phyloP scores from a whole-genome alignment of 352 stramenopile genomes.

The Globisporangium spiculum region DNA sequence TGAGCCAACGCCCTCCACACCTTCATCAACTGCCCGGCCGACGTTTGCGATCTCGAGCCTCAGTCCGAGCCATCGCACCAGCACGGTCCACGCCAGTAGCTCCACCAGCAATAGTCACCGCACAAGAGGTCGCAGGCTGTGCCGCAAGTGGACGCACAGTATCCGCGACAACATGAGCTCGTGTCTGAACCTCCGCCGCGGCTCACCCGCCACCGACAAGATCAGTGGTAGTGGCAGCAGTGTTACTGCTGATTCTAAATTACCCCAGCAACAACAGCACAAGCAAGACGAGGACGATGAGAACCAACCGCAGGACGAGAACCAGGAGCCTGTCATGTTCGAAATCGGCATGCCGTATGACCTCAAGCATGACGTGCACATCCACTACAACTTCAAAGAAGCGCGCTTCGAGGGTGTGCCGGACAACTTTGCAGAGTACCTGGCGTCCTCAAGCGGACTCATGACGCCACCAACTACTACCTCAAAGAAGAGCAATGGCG shows the following conservation, averaged over 20 bases:
- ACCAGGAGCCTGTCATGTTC: constrained; percentile 25
- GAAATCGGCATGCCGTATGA: constrained; percentile 77
- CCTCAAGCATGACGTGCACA: constrained; percentile 81
- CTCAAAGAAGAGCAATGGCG: not conserved
- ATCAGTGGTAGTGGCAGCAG: not conserved
- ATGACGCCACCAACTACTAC: constrained; percentile 3
- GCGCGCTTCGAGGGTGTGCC: constrained; percentile 85
- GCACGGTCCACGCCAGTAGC: not conserved
- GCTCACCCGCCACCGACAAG: not conserved
- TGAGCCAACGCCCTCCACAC: not conserved
- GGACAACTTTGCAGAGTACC: constrained; percentile 74
- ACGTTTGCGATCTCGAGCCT: constrained; percentile 17
- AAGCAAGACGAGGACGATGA: not conserved
- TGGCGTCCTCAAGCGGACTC: constrained; percentile 29
- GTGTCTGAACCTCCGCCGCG: constrained; percentile 24
- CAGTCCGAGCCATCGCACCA: not conserved
- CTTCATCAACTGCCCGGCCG: not conserved
- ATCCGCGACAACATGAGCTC: constrained; percentile 33
- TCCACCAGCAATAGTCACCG: not conserved
- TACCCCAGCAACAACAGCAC: not conserved
- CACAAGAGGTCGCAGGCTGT: not conserved
- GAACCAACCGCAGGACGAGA: constrained; percentile 24
- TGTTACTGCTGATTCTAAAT: not conserved
- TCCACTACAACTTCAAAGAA: constrained; percentile 85
- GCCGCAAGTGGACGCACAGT: constrained; percentile 7